Base-by-base conservation (phyloP, 2,329 filamentous ascomycete species). In the Fusarium sp. region DNA sequence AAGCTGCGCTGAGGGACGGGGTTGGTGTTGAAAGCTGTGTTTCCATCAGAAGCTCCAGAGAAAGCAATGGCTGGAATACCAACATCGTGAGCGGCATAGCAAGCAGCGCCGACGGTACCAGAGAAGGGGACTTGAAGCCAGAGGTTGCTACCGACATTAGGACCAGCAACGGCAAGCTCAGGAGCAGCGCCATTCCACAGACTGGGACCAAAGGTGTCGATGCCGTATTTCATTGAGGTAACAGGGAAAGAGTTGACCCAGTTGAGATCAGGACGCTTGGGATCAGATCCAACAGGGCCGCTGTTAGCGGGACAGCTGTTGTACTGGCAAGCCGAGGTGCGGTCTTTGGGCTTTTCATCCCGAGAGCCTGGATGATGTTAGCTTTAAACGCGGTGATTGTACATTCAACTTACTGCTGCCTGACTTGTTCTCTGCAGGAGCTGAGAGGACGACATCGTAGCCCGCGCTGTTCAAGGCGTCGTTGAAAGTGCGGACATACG, bases 201-300 rank as follows among this genome's bases (percentile, higher is more conserved):
- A 40, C 81, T 78, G 0, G 84, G 83, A 0, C 82, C 84, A 35
- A 89, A 82, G 6, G 79, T 83, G 62, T 87, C 79, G 74, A 92
- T 87, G 37, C 89, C 90, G 74, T 86, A 85, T 58, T 86, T 84
- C 72, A 90, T 88, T 3, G 87, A 81, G 0, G 89, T 92, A 3
- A 87, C 87, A 0, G 90, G 89, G 77, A 81, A 91, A 1, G 87
- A 89, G 80, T 92, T 92, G 60, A 92, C 90, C 82, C 90, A 92
- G 82, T 91, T 90, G 45, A 91, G 82, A 7, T 86, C 84, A 35
- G 71, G 68, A 4, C 71, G 71, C 32, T 73, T 74, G 17, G 71
- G 54, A 72, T 92, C 90, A 68, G 78, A 76, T 39, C 90, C 90
- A 17, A 82, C 81, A 2, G 88, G 79, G 3, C 85, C 84, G 71